A percentile compares a stretch with the other conserved stretches of the same genome.
phyloP scores from a whole-genome alignment of 805 yeast genomes.

The Danielia reshetovae region DNA sequence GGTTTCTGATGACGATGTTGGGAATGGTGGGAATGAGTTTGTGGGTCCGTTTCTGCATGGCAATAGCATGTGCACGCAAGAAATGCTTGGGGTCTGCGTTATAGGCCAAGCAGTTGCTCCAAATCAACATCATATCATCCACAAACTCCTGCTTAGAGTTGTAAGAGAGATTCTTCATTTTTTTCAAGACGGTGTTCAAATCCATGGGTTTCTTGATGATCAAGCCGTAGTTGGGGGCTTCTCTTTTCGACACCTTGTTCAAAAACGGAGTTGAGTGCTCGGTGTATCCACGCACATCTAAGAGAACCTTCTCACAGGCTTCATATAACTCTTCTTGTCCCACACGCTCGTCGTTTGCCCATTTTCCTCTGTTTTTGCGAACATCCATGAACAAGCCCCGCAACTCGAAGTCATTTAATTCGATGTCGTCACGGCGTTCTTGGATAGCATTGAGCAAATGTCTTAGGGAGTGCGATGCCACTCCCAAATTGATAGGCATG shows the following conservation, averaged over 20 bases:
- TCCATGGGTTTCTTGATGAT: constrained; percentile 96
- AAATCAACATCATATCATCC: constrained; percentile 91
- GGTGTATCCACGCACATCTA: constrained; percentile 85
- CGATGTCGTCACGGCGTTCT: constrained; percentile 68
- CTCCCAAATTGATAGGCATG: constrained; percentile 33
- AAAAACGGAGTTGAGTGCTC: constrained; percentile 96
- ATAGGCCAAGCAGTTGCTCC: constrained; percentile 91
- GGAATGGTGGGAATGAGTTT: constrained; percentile 82
- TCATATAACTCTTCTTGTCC: constrained; percentile 98
- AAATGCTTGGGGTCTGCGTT: constrained; percentile 95
- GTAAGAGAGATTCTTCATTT: constrained; percentile 77
- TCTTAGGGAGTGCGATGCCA: constrained; percentile 50
- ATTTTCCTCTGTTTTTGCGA: constrained; percentile 89
- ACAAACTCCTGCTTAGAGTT: constrained; percentile 84
- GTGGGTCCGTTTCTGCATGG: constrained; percentile 89
- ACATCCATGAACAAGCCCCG: constrained; percentile 87
- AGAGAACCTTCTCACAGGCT: constrained; percentile 92
- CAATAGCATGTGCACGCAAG: constrained; percentile 84
- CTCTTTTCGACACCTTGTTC: constrained; percentile 94
- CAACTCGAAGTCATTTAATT: constrained; percentile 76
- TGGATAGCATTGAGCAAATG: constrained; percentile 79
- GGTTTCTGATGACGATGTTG: constrained; percentile 71
- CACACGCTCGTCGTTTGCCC: constrained; percentile 93
- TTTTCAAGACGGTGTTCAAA: constrained; percentile 87
- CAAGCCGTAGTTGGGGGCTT: constrained; percentile 94